These are phyloP conservation scores for Leucosporidium scottii DNA, from an alignment of 768 basidiomycete genomes.

Conservation along the genomic window DNA sequence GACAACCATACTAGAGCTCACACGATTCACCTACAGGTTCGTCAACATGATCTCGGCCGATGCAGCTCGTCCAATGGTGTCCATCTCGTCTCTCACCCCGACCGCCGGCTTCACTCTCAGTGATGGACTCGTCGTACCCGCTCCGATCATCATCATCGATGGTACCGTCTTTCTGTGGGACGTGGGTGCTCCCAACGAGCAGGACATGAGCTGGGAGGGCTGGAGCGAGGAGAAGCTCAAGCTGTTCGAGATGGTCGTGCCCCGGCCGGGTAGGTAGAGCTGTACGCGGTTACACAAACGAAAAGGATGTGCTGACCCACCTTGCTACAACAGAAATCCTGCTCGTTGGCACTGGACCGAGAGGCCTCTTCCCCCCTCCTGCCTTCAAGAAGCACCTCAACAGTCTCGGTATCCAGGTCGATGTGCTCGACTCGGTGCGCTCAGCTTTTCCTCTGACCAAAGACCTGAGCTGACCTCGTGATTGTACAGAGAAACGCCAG, in stretches of 20 bases:
- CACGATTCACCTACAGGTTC: slow-evolving; percentile 22
- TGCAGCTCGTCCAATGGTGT: slow-evolving; percentile 25
- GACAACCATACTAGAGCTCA: no score
- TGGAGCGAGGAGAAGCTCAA: slow-evolving; percentile 71
- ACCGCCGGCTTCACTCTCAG: slow-evolving; percentile 36
- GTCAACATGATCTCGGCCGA: slow-evolving; percentile 33
- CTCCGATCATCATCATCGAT: slow-evolving; percentile 73
- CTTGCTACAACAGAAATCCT: slow-evolving; percentile 61
- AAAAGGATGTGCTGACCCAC: no score
- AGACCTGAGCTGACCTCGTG: neutral
- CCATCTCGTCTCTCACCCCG: slow-evolving; percentile 29
- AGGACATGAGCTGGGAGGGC: slow-evolving; percentile 49
- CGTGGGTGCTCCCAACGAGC: slow-evolving; percentile 50
- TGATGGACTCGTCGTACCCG: slow-evolving; percentile 63
- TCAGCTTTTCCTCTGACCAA: neutral
- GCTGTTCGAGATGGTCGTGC: slow-evolving; percentile 71
- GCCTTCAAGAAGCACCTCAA: slow-evolving; percentile 60
- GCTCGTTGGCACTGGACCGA: slow-evolving; percentile 75
- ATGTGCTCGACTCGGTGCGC: slow-evolving; percentile 77
- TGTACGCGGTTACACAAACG: no score
- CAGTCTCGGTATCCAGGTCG: slow-evolving; percentile 72
- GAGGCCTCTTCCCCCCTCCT: slow-evolving; percentile 62
- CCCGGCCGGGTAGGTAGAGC: slow-evolving; percentile 66
- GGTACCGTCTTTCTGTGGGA: slow-evolving; percentile 89
- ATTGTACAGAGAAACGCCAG: slow-evolving; percentile 68